phyloP scores from a whole-genome alignment of 352 stramenopile species.

The Phytopythium mirpurense region DNA sequence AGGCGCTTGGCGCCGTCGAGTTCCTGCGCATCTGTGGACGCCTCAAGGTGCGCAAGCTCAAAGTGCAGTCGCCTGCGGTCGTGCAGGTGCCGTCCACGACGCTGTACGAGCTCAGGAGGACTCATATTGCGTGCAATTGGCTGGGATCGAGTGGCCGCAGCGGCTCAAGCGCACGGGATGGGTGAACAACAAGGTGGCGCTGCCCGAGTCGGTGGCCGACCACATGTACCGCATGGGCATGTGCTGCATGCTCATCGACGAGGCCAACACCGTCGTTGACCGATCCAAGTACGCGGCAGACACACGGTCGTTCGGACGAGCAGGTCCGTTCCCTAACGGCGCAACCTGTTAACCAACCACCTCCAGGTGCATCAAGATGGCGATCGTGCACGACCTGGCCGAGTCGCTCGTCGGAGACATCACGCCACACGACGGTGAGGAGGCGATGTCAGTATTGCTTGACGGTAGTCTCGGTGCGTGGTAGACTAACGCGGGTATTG shows the following conservation, averaged over 20 bases:
- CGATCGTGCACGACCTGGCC: constrained; percentile 91
- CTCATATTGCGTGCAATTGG: neutral
- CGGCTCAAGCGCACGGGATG: constrained; percentile 89
- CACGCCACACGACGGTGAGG: constrained; percentile 82
- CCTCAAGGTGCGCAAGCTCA: constrained; percentile 44
- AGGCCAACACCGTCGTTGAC: constrained; percentile 54
- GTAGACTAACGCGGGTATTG: neutral
- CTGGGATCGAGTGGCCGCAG: constrained; percentile 22
- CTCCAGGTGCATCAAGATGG: constrained; percentile 86
- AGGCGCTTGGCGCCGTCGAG: constrained; percentile 65
- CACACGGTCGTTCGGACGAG: too few species aligned
- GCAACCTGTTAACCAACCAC: too few species aligned
- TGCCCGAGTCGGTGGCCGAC: constrained; percentile 90
- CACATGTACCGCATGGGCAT: constrained; percentile 93
- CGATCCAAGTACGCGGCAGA: constrained; percentile 34
- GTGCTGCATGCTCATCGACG: constrained; percentile 87
- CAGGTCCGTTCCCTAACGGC: too few species aligned
- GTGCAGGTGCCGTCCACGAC: neutral
- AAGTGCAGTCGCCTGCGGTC: neutral
- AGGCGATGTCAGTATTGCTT: neutral
- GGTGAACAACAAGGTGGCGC: constrained; percentile 87
- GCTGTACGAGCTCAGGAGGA: neutral
- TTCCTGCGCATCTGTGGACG: constrained; percentile 75
- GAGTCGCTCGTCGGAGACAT: constrained; percentile 93
- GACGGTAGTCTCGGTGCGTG: neutral